phyloP scores from a whole-genome alignment of 1,284 basidiomycete species.

The Tilletia walkeri region DNA sequence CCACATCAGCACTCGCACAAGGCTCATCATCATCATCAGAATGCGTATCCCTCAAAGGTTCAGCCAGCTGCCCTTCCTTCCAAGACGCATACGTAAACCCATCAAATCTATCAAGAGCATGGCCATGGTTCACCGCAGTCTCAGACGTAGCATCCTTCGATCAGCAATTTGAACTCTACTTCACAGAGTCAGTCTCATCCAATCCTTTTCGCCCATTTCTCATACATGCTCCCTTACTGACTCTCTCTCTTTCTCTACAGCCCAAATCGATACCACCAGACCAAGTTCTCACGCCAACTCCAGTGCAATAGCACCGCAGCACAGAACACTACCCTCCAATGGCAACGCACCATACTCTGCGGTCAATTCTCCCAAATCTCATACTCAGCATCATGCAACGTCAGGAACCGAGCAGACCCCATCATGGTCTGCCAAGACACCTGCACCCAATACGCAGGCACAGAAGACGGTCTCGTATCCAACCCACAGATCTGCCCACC shows the following conservation, averaged over 20 bases:
- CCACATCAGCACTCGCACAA: background rate
- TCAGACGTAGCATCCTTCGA: conserved; percentile 57
- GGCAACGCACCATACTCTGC: conserved; percentile 47
- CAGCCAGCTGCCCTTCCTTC: conserved; percentile 42
- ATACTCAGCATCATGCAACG: conserved; percentile 43
- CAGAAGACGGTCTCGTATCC: conserved; percentile 41
- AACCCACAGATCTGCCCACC: conserved; percentile 44
- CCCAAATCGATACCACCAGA: conserved; percentile 48
- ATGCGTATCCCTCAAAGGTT: conserved; percentile 41
- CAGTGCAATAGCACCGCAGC: conserved; percentile 42
- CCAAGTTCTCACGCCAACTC: conserved; percentile 38
- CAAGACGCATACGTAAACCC: conserved; percentile 53
- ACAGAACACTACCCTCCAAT: conserved; percentile 43
- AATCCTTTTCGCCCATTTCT: background rate
- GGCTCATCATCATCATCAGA: background rate
- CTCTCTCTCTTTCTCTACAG: background rate
- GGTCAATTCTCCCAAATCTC: conserved; percentile 45
- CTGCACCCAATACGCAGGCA: conserved; percentile 37
- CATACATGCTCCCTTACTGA: background rate
- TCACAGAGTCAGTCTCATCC: conserved; percentile 40
- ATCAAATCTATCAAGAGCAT: conserved; percentile 54
- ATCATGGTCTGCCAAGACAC: conserved; percentile 50
- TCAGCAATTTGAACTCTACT: conserved; percentile 55
- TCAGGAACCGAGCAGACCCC: conserved; percentile 30
- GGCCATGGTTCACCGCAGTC: conserved; percentile 54